Conservation (phyloP, 1,139 yeast species). For the Candida frijolesensis region DNA sequence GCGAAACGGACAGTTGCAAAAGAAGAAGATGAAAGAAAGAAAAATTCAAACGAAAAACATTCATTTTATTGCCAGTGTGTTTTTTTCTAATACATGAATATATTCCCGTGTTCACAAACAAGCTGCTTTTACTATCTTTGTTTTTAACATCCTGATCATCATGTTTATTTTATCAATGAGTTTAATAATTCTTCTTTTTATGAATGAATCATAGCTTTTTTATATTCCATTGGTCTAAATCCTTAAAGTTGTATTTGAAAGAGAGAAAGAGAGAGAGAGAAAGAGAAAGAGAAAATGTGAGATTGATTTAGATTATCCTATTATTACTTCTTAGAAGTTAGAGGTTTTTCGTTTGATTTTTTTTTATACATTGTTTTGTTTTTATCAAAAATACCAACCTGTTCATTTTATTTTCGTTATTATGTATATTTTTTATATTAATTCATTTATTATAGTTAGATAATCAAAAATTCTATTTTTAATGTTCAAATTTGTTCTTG, state of each 20-base stretch:
- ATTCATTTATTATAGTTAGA: not conserved
- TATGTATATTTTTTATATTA: not conserved
- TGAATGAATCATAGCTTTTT: not conserved
- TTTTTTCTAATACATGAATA: not conserved
- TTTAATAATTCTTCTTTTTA: constrained; percentile 2
- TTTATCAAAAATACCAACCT: not conserved
- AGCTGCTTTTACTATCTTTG: not conserved
- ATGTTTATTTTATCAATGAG: not conserved
- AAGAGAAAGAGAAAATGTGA: not conserved
- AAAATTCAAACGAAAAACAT: not conserved
- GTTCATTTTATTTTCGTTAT: constrained; percentile 3
- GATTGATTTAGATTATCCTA: not conserved
- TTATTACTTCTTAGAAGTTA: not conserved
- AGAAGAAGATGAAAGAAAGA: not conserved
- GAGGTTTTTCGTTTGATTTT: not conserved
- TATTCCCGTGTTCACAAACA: not conserved
- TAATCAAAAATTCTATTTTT: not conserved
- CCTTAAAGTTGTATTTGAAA: not conserved
- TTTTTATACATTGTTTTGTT: constrained; percentile 1
- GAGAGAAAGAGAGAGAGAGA: not conserved
- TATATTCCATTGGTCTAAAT: not conserved
- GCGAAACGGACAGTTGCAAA: not conserved
- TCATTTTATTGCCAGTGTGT: not conserved
- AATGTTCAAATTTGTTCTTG: not conserved
- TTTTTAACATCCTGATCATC: not conserved